phyloP scores from a whole-genome alignment of 2,329 filamentous ascomycete genomes.

The Ophiocordyceps camponoti-rufipedis region DNA sequence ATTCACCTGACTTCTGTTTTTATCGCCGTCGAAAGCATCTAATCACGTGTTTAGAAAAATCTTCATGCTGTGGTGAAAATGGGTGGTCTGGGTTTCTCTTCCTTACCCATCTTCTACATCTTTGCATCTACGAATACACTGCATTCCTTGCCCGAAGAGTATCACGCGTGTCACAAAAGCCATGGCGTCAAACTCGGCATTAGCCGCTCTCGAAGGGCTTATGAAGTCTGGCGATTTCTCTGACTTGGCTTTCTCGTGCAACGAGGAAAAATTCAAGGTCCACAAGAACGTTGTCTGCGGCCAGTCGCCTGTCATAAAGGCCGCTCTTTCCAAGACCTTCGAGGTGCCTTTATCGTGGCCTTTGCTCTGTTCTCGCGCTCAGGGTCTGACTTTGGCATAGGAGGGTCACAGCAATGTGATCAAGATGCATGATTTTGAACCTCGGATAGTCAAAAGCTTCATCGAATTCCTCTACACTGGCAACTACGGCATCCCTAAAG shows the following conservation, averaged over 20 bases:
- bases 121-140: no score
- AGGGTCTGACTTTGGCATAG: slow-evolving; percentile 1
- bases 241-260: slow-evolving; percentile 6
- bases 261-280: slow-evolving; percentile 5
- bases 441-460: slow-evolving; percentile 5
- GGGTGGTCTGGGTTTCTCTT: no score
- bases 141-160: no score
- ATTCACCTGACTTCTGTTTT: no score
- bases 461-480: slow-evolving; percentile 7
- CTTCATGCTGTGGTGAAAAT: no score
- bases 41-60: no score
- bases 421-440: slow-evolving; percentile 4
- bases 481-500: slow-evolving; percentile 3
- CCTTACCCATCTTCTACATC: no score
- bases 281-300: slow-evolving; percentile 7
- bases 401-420: slow-evolving; percentile 4
- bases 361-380: no score
- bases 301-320: slow-evolving; percentile 5
- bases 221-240: slow-evolving; percentile 5
- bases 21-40: no score
- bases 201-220: neutral
- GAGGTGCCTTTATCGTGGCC: slow-evolving; percentile 2
- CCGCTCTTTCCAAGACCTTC: slow-evolving; percentile 3
- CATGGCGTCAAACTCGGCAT: neutral
- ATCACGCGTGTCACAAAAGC: no score